Conservation (phyloP, 306 rosid genomes). For the Sphenostylis stenocarpa region DNA sequence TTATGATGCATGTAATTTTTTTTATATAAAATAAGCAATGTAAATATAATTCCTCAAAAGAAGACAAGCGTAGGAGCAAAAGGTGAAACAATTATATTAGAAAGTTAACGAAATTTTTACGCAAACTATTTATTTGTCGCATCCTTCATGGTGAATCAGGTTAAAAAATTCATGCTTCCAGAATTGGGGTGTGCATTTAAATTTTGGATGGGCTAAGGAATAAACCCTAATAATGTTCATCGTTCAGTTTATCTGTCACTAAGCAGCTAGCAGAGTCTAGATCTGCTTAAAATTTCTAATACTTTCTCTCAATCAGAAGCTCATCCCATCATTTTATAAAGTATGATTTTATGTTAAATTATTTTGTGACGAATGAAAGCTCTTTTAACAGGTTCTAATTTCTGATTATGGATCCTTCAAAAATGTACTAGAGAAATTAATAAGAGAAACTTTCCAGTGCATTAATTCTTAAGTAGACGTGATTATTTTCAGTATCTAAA, state of each 20-base stretch:
- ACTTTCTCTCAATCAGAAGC: not conserved
- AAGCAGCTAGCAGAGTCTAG: not conserved
- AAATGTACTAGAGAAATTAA: not conserved
- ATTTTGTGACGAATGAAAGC: not conserved
- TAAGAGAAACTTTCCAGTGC: not conserved
- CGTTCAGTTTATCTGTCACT: not conserved
- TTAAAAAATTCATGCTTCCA: not conserved
- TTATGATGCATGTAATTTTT: not conserved
- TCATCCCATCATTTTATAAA: not conserved
- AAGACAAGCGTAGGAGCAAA: not conserved
- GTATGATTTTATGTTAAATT: not conserved
- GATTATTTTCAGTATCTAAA: not conserved
- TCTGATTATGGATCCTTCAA: not conserved
- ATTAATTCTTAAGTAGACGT: not conserved
- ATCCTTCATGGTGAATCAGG: not conserved
- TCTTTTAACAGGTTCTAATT: not conserved
- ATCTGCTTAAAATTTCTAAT: not conserved
- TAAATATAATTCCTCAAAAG: not conserved
- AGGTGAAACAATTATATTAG: not conserved
- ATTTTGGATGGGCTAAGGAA: not conserved
- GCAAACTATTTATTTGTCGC: not conserved
- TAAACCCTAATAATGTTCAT: not conserved
- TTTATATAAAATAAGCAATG: not conserved
- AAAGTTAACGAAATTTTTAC: not conserved
- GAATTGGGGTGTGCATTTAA: not conserved